Conservation (phyloP, 768 basidiomycete genomes). For the Hericium coralloides region DNA sequence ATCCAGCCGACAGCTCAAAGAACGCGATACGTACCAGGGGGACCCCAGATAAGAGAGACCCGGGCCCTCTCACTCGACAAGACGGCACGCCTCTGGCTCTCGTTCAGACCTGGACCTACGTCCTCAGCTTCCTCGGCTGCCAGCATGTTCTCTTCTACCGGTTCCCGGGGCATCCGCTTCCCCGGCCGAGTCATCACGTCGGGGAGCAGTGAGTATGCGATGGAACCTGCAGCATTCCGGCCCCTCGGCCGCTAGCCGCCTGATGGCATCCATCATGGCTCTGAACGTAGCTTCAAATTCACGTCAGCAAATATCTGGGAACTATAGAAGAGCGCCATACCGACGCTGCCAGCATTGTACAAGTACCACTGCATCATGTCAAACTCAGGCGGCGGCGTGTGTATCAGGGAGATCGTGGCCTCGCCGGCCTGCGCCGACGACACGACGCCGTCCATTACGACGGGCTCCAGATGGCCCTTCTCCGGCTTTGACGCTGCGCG, state of each 20-base stretch:
- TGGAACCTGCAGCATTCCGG: constrained; percentile 41
- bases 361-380: constrained; percentile 54
- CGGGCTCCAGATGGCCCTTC: constrained; percentile 35
- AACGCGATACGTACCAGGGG: constrained; percentile 36
- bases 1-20: background rate
- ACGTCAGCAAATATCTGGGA: background rate
- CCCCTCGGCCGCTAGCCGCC: constrained; percentile 34
- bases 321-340: constrained; percentile 23
- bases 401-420: constrained; percentile 41
- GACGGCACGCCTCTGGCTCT: constrained; percentile 46
- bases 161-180: background rate
- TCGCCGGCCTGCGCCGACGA: constrained; percentile 43
- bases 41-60: constrained; percentile 60
- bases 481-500: constrained; percentile 48
- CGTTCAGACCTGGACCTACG: constrained; percentile 31
- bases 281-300: constrained; percentile 40
- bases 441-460: constrained; percentile 55
- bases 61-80: constrained; percentile 29
- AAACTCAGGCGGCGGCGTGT: constrained; percentile 54
- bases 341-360: constrained; percentile 52
- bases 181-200: background rate
- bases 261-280: constrained; percentile 59
- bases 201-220: constrained; percentile 31
- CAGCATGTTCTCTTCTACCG: background rate
- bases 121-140: constrained; percentile 2